Base-by-base conservation (phyloP, 2,329 filamentous ascomycete species). In the Xylaria sp. region DNA sequence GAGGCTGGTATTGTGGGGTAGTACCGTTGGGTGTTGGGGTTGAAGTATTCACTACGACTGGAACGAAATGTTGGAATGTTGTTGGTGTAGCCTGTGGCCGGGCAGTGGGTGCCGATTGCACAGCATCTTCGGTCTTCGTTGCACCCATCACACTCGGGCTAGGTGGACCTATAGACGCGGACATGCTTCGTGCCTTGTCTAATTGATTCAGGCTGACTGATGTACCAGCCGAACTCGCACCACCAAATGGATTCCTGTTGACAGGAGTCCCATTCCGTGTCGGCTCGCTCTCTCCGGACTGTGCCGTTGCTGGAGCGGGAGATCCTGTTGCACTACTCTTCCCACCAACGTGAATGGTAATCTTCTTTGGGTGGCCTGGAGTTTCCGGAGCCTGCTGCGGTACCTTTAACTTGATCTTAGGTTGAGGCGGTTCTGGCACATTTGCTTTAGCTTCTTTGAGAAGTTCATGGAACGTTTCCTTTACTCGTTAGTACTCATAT, bases 371-470 rank as follows among this genome's bases (percentile, higher is more conserved):
- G 68, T 82, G 75, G 50, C 74, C 74, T 0, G 86, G 80, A 10
- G 83, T 81, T 37, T 87, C 84, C 37, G 80, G 34, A 6, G 34
- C 34, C 76, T 28, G 80, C 79, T 52, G 83, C 5, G 87, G 84
- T 76, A 94, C 87, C 79, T 92, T 94, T 65, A 97, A 85, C 80
- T 94, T 97, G 75, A 97, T 92, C 77, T 93, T 94, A 44, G 92
- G 89, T 75, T 91, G 89, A 0, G 87, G 83, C 15, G 93, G 91
- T 79, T 96, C 92, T 58, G 88, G 85, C 20, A 95, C 92, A 65
- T 86, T 86, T 56, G 86, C 86, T 78, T 92, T 94, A 10, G 93
- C 94, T 75, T 92, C 87, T 71, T 88, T 88, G 44, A 97, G 80
- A 64, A 92, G 85, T 50, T 87, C 84, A 61, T 88, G 84, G 77